phyloP scores from a whole-genome alignment of 495 filamentous ascomycete species.

The Penicillium crystallinum region DNA sequence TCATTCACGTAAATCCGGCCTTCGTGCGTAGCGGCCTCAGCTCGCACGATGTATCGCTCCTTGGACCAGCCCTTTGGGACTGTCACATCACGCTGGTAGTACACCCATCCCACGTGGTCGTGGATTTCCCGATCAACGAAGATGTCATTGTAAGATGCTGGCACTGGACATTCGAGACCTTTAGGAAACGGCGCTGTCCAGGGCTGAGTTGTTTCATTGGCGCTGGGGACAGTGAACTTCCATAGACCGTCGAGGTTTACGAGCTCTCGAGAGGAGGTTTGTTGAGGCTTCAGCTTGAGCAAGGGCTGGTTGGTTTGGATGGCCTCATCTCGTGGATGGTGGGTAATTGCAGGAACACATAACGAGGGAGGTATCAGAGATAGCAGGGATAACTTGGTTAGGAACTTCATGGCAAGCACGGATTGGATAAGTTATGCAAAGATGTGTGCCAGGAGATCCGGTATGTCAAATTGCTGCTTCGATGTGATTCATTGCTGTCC shows the following conservation, averaged over 20 bases:
- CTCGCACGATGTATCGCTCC: slow-evolving; percentile 2
- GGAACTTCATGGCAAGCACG: neutral
- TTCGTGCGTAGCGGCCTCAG: slow-evolving; percentile 1
- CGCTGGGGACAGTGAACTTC: slow-evolving; percentile 1
- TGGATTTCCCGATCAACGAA: neutral
- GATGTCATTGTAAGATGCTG: slow-evolving; percentile 4
- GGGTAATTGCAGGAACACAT: neutral
- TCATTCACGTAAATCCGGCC: slow-evolving; percentile 4
- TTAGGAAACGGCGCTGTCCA: slow-evolving; percentile 4
- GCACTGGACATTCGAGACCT: slow-evolving; percentile 1
- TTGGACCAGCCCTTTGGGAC: slow-evolving; percentile 5
- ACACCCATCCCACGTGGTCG: slow-evolving; percentile 5
- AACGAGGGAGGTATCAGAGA: neutral
- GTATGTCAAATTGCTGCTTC: neutral
- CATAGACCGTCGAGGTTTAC: slow-evolving; percentile 2
- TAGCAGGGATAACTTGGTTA: neutral
- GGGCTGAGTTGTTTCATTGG: neutral
- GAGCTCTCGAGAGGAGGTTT: neutral
- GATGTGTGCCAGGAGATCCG: neutral
- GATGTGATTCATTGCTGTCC: no score
- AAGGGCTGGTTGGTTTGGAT: neutral
- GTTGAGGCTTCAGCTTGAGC: slow-evolving; percentile 3
- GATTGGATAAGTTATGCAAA: neutral
- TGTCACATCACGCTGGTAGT: slow-evolving; percentile 2
- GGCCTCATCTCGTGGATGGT: neutral